Percentiles rank a stretch among this genome's conserved stretches.
Evolutionary conservation across 768 basidiomycete species (phyloP).

Genomic region (Russula earlei): DNA sequence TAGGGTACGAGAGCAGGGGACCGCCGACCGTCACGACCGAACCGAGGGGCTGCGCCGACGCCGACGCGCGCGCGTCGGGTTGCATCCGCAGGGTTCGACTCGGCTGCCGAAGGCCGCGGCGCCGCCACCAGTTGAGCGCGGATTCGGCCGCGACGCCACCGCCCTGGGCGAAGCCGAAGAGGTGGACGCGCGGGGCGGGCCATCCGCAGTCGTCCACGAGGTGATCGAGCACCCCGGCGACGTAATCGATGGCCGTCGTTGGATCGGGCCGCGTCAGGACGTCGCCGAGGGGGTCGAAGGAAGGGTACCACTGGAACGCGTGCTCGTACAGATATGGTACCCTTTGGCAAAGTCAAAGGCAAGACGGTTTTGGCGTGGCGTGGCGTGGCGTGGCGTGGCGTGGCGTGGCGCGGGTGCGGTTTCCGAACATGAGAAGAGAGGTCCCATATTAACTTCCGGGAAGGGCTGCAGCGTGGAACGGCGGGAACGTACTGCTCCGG

Average conservation of each 20-base stretch:
- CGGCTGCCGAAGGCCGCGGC: constrained; percentile 13
- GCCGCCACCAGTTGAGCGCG: constrained; percentile 42
- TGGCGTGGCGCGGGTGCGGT: no score
- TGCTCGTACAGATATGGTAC: constrained; percentile 72
- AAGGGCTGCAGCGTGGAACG: background rate
- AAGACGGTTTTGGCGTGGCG: no score
- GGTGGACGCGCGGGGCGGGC: constrained; percentile 61
- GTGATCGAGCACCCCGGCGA: constrained; percentile 44
- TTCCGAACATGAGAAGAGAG: no score
- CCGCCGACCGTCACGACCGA: constrained; percentile 64
- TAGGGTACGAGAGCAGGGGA: constrained; percentile 71
- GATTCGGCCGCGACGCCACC: constrained; percentile 70
- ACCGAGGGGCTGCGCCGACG: constrained; percentile 37
- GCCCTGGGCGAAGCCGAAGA: constrained; percentile 86
- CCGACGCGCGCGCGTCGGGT: constrained; percentile 15
- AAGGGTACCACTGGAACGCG: constrained; percentile 80
- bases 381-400: no score
- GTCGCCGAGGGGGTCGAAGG: constrained; percentile 75
- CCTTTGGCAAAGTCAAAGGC: constrained; percentile 29
- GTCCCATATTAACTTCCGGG: no score
- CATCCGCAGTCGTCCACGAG: constrained; percentile 55
- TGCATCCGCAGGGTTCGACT: background rate
- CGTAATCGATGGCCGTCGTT: constrained; percentile 48
- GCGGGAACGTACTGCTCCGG: constrained; percentile 54
- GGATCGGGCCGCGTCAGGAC: constrained; percentile 64